Evolutionary conservation across 2,329 filamentous ascomycete species (phyloP).

Genomic region (Ophiostoma triangulosporum): DNA sequence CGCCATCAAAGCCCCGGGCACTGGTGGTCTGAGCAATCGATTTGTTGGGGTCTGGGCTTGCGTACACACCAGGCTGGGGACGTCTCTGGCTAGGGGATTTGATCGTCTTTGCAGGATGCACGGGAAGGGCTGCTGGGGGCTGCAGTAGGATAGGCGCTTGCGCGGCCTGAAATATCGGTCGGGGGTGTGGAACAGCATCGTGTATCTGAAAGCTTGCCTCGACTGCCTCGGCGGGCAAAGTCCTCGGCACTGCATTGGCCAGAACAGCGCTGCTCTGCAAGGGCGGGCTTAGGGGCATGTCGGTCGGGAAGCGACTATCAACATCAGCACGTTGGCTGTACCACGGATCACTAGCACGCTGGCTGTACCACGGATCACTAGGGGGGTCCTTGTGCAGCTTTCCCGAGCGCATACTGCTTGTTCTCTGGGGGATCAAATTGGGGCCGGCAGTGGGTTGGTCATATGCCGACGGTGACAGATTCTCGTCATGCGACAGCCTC

Average conservation of each 20-base stretch:
- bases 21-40: not conserved
- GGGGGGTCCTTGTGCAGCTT: conserved; percentile 46
- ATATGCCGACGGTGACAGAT: not conserved
- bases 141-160: not conserved
- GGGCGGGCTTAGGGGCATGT: not conserved
- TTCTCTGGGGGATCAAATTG: conserved; percentile 3
- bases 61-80: conserved; percentile 1
- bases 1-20: not conserved
- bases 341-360: conserved; percentile 26
- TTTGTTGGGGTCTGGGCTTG: not conserved
- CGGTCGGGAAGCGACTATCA: conserved; percentile 23
- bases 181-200: not conserved
- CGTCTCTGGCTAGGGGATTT: conserved; percentile 15
- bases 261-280: conserved; percentile 9
- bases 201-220: not conserved
- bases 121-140: not conserved
- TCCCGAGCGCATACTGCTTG: conserved; percentile 31
- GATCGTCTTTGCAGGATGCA: conserved; percentile 12
- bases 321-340: conserved; percentile 25
- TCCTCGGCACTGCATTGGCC: not conserved
- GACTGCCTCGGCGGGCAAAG: not conserved
- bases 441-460: conserved; percentile 18
- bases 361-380: conserved; percentile 32
- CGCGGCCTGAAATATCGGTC: not conserved
- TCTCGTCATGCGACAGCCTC: conserved; percentile 19